Base-by-base conservation (phyloP, 1,139 yeast species). In the Yamadazyma membranifaciens region DNA sequence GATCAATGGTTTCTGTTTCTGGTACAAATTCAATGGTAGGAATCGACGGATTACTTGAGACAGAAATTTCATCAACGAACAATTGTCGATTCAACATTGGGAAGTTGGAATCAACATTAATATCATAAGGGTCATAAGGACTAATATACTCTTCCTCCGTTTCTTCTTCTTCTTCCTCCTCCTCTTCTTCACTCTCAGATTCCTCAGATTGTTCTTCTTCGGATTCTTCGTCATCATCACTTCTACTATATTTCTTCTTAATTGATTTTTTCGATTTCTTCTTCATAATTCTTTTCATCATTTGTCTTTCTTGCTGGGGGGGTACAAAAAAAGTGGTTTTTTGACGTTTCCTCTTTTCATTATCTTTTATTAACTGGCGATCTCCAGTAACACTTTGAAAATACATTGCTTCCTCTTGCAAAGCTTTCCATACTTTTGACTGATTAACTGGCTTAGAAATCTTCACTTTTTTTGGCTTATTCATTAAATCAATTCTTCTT, bases 351-450 rank as follows among this genome's bases (percentile, higher is more conserved):
- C 75, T 53, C 49, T 65, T 67, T 30, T 57, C 64, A 11, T 73
- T 72, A 13, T 50, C 54, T 42, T 58, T 56, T 9, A 69, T 55
- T 20, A 52, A 38, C 36, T 56, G 52, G 14, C 60, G 59, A 42
- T 69, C 65, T 14, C 75, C 75, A 2, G 66, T 60, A 11, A 68
- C 63, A 25, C 68, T 58, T 49, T 69, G 74, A 42, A 69, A 69
- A 48, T 67, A 66, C 9, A 56, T 57, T 0, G 73, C 63, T 31
- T 62, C 67, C 28, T 52, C 63, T 28, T 56, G 29, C 12, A 37
- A 30, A 12, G 22, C 30, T 20, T 39, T 36, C 31, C 33, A 30
- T 10, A 15, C 24, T 24, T 17, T 31, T 2, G 14, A 10, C 13
- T 25, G 26, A 13, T 9, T 27, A 13, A 20, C 22, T 33, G 10